Percentiles rank a stretch among this genome's conserved stretches.
phyloP scores from a whole-genome alignment of 352 stramenopile genomes.

The Globisporangium canariense region DNA sequence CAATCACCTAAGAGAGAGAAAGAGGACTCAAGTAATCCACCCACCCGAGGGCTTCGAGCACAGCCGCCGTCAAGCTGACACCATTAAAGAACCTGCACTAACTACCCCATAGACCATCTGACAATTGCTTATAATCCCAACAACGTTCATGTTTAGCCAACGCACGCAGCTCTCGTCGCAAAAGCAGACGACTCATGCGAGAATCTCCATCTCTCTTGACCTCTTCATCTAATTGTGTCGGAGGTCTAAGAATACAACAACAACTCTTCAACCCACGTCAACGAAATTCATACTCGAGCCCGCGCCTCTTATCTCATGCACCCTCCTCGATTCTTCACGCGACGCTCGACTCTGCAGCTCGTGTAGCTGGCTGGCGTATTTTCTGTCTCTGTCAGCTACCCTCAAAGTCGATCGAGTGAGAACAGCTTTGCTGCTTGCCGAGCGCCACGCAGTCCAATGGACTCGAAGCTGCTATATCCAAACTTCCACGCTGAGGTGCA shows the following conservation, averaged over 20 bases:
- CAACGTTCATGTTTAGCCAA: neutral
- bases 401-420: neutral
- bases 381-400: neutral
- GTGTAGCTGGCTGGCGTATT: neutral
- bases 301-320: neutral
- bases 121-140: neutral
- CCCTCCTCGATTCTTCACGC: neutral
- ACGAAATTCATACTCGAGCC: too few species aligned
- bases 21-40: neutral
- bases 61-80: neutral
- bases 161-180: neutral
- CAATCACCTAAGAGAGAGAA: neutral
- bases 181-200: too few species aligned
- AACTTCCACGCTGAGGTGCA: conserved; percentile 55
- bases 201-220: too few species aligned
- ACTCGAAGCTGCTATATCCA: conserved; percentile 40
- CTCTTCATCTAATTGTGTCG: neutral
- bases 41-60: neutral
- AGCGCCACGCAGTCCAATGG: neutral
- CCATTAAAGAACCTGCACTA: neutral
- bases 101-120: neutral
- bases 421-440: neutral
- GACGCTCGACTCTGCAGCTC: neutral
- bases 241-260: neutral
- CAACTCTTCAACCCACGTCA: neutral